Percentiles rank a stretch among this genome's conserved stretches.
Conservation (phyloP, 2,329 filamentous ascomycete species). For the Xylaria digitata region DNA sequence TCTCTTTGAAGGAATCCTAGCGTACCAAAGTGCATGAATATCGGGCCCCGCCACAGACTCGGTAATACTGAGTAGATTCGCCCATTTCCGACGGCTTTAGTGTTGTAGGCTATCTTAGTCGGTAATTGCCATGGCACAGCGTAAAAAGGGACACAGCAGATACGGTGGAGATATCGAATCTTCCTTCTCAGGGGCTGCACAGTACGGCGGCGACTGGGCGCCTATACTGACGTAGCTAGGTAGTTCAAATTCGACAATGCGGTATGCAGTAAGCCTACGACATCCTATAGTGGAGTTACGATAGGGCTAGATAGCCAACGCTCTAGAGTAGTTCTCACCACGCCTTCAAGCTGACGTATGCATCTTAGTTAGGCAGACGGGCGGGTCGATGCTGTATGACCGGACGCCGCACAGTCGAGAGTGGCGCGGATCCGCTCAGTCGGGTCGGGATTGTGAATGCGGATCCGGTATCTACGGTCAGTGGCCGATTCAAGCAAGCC, state of each 20-base stretch:
- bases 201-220: neutral
- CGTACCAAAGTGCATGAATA: neutral
- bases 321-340: neutral
- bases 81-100: conserved; percentile 2
- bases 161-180: conserved; percentile 7
- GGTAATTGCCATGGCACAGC: neutral
- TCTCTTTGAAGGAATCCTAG: conserved; percentile 25
- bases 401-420: neutral
- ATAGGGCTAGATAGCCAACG: neutral
- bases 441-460: conserved; percentile 1
- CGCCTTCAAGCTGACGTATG: neutral
- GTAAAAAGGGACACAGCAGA: neutral
- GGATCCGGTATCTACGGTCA: neutral
- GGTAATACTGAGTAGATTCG: conserved; percentile 1
- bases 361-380: neutral
- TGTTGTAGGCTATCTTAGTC: neutral
- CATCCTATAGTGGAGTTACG: neutral
- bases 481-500: neutral
- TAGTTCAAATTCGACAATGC: neutral
- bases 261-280: neutral
- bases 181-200: neutral
- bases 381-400: conserved; percentile 3
- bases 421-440: neutral
- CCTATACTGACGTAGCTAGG: neutral
- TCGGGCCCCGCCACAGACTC: neutral